Base-by-base conservation (phyloP, 495 filamentous ascomycete genomes). In the Cercophora samala region DNA sequence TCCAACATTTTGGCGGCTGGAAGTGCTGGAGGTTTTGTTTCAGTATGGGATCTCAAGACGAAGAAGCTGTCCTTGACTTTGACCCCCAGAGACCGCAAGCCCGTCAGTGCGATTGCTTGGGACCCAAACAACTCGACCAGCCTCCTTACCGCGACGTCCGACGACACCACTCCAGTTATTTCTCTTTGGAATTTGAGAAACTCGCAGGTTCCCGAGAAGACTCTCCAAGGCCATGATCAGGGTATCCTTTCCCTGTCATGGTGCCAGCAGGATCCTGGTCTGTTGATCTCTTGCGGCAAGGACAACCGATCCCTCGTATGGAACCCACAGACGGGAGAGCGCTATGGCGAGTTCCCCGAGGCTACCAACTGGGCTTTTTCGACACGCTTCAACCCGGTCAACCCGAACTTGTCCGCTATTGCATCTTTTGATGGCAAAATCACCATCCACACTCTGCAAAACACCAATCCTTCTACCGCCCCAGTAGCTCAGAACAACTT, bases 331-430 rank as follows among this genome's bases (percentile, higher is more conserved):
- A 96, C 89, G 5, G 93, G 93, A 58, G 87, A 92, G 73, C 80
- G 84, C 5, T 91, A 92, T 58, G 95, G 96, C 65, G 93, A 98
- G 79, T 97, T 97, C 77, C 92, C 94, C 15, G 91, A 97, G 69
- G 96, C 96, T 64, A 97, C 94, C 51, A 98, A 98, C 77, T 98
- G 96, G 95, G 96, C 93, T 1, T 99, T 98, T 83, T 88, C 93
- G 76, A 97, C 95, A 5, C 87, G 88, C 70, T 99, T 94, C 87
- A 93, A 97, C 76, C 95, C 96, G 21, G 86, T 90, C 70, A 96
- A 98, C 77, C 96, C 95, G 5, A 89, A 86, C 70, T 84, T 97
- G 65, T 89, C 94, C 25, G 95, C 95, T 5, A 97, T 94, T 11
- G 96, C 96, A 19, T 96, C 94, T 3, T 98, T 98, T 69, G 95